Conservation (phyloP, 2,329 filamentous ascomycete genomes). For the Cladobotryum protrusum region DNA sequence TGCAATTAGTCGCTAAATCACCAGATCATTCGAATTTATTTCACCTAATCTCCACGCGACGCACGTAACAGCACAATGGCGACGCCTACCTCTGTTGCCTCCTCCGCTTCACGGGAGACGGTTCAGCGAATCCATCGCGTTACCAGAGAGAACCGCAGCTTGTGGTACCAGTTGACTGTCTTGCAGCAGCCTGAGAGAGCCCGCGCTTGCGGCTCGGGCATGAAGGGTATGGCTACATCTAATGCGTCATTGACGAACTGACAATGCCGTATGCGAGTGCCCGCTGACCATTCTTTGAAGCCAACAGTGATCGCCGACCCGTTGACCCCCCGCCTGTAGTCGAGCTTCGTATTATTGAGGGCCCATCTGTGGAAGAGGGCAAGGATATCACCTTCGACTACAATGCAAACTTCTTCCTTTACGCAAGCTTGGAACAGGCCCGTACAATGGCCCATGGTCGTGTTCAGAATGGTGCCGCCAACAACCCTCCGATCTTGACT, state of each 20-base stretch:
- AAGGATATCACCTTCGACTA: slow-evolving; percentile 81
- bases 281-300: slow-evolving; percentile 21
- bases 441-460: slow-evolving; percentile 78
- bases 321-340: slow-evolving; percentile 94
- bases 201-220: slow-evolving; percentile 88
- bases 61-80: slow-evolving; percentile 23
- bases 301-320: slow-evolving; percentile 67
- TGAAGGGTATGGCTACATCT: slow-evolving; percentile 65
- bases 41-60: too few relatives aligned
- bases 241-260: not conserved
- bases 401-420: slow-evolving; percentile 97
- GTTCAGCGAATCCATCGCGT: slow-evolving; percentile 41
- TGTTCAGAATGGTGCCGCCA: slow-evolving; percentile 59
- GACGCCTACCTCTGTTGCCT: slow-evolving; percentile 26
- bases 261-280: not conserved
- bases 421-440: slow-evolving; percentile 81
- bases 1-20: not conserved
- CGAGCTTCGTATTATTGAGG: slow-evolving; percentile 79
- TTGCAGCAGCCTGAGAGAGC: slow-evolving; percentile 93
- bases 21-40: not conserved
- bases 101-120: slow-evolving; percentile 27
- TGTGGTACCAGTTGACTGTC: slow-evolving; percentile 78
- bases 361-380: slow-evolving; percentile 51
- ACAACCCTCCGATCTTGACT: slow-evolving; percentile 77
- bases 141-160: slow-evolving; percentile 67